Evolutionary conservation across 495 filamentous ascomycete genomes (phyloP).

Genomic region (Choiromyces venosus): DNA sequence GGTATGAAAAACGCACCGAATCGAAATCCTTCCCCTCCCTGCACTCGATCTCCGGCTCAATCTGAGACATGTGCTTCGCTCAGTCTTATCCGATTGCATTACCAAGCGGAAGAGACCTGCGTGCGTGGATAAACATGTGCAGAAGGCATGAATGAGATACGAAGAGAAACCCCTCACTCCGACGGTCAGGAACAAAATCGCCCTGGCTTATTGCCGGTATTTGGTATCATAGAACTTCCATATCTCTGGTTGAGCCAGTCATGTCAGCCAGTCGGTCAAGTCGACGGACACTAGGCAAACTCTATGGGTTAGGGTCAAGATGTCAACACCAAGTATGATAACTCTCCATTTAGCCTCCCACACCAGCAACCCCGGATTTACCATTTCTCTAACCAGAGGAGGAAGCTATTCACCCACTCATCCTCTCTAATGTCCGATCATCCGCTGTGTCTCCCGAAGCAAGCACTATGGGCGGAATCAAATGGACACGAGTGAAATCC

Average conservation of each 20-base stretch:
- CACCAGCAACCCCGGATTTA: not conserved
- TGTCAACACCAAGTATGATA: not conserved
- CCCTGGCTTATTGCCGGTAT: not conserved
- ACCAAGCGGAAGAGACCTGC: not conserved
- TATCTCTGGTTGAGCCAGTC: not conserved
- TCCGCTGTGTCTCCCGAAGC: not conserved
- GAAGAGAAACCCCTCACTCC: not conserved
- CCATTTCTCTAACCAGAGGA: not conserved
- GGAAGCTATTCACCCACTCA: not conserved
- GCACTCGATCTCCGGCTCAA: not conserved
- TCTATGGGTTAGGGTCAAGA: not conserved
- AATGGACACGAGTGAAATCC: not conserved
- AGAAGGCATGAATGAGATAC: not conserved
- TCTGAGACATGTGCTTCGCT: not conserved
- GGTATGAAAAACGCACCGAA: not conserved
- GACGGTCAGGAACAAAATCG: not conserved
- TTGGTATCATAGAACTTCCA: not conserved
- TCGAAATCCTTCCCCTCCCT: not conserved
- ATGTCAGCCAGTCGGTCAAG: no score
- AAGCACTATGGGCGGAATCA: not conserved
- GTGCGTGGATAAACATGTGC: not conserved
- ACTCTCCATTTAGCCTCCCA: not conserved
- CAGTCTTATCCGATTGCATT: not conserved
- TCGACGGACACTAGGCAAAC: not conserved
- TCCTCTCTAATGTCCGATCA: slow-evolving; percentile 1